A percentile compares a stretch with the other conserved stretches of the same genome.
Evolutionary conservation across 1,284 basidiomycete species (phyloP).

Genomic region (Meira nashicola): DNA sequence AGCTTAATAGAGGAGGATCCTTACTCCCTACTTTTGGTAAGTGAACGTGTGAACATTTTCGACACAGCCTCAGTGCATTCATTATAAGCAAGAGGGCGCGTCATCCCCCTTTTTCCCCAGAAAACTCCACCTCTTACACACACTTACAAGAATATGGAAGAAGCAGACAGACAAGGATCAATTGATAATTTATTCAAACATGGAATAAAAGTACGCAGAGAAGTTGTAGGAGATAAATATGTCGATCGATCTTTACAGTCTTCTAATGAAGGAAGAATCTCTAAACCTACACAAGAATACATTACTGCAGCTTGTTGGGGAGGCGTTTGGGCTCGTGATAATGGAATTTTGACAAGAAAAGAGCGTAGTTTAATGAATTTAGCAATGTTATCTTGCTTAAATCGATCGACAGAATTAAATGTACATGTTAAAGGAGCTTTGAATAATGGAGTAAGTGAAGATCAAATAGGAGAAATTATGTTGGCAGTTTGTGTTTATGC

Average conservation of each 20-base stretch:
- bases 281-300: conserved; percentile 1
- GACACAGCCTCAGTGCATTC: too few relatives aligned
- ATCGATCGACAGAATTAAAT: conserved; percentile 21
- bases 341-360: not conserved
- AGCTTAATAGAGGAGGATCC: too few relatives aligned
- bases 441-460: conserved; percentile 26
- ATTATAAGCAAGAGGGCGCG: too few relatives aligned
- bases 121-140: too few relatives aligned
- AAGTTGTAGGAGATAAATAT: not conserved
- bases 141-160: too few relatives aligned
- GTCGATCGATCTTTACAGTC: not conserved
- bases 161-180: not conserved
- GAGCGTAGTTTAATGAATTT: conserved; percentile 1
- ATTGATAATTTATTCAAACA: conserved; percentile 2
- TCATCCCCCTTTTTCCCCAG: too few relatives aligned
- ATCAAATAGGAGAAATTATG: conserved; percentile 24
- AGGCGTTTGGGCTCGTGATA: not conserved
- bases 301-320: not conserved
- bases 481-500: conserved; percentile 26
- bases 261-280: not conserved
- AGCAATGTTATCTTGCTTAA: conserved; percentile 18
- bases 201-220: not conserved
- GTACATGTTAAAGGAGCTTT: conserved; percentile 27
- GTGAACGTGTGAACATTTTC: too few relatives aligned
- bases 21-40: too few relatives aligned